Conservation (phyloP, 306 rosid species). For the Quercus berberidifolia region DNA sequence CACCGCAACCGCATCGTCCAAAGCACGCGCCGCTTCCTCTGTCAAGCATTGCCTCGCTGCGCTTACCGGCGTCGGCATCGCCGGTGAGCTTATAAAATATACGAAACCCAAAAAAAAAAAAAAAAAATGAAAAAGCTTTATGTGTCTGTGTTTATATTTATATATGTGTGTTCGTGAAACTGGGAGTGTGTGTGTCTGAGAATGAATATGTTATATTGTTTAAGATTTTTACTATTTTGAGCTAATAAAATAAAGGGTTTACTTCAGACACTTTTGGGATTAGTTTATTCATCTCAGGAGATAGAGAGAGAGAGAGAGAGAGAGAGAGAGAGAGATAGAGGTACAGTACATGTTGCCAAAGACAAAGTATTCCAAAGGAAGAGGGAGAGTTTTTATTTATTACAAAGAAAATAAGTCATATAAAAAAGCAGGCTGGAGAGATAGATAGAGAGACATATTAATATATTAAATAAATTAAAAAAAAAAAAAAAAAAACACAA, state of each 20-base stretch:
- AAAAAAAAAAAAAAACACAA: no score
- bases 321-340: no score
- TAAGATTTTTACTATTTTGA: slow-evolving; percentile 22
- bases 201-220: background rate
- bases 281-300: slow-evolving; percentile 31
- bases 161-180: background rate
- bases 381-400: no score
- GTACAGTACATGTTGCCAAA: no score
- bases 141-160: background rate
- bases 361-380: no score
- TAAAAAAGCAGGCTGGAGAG: background rate
- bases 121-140: background rate
- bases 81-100: slow-evolving; percentile 66
- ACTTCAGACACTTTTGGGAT: slow-evolving; percentile 27
- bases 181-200: background rate
- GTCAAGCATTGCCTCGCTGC: slow-evolving; percentile 90
- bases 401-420: background rate
- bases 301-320: background rate
- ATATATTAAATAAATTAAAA: no score
- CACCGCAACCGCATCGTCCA: slow-evolving; percentile 77
- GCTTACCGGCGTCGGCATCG: slow-evolving; percentile 99
- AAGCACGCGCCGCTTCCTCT: slow-evolving; percentile 81
- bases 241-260: slow-evolving; percentile 20
- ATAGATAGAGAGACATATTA: background rate
- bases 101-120: background rate